Evolutionary conservation across 2,329 filamentous ascomycete species (phyloP), one percentile per base, ranked within the genome.

Genomic region (Fusarium sp.): DNA sequence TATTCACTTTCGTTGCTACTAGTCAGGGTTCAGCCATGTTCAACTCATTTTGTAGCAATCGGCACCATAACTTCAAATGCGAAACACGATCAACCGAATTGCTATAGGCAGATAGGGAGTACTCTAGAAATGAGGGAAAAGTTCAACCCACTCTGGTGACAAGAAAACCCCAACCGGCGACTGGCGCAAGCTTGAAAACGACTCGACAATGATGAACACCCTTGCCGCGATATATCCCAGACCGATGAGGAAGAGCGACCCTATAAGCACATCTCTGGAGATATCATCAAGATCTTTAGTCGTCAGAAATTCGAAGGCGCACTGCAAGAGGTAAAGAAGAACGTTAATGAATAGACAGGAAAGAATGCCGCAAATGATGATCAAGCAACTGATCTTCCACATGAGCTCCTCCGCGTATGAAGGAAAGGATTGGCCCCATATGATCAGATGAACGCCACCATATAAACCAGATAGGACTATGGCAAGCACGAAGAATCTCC

Each of bases 111-210:
- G 9, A 11, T 37, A 37, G 31, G n/a, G 16, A n/a, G 16, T 9
- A 18, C 31, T 44, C 9, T 45, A 55, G 13, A 56, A 49, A 14
- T 56, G 43, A 16, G 43, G 53, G n/a, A 56, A 49, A 11, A 56
- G 18, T 9, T 49, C 14, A 1, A 49, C 4, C 53, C 43, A 56
- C n/a, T 30, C 31, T 1, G 42, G 42, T 2, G 53, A 37, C 4
- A 56, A 1, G 25, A 49, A 56, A 39, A 49, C 16, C 1, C 53
- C 31, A 18, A 56, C 43, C n/a, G 53, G 53, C 10, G 11, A 14
- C 21, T 12, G 11, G 1, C 53, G 43, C 6, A 49, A 7, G 19
- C 30, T 49, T 2, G 41, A 1, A 3, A 56, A 56, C 4, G 53
- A 41, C 31, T 56, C 31, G 1, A 30, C 16, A 0, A 30, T 49